A percentile compares a stretch with the other conserved stretches of the same genome.
phyloP scores from a whole-genome alignment of 2,329 filamentous ascomycete species.

The Calonectria pseudoreteaudii region DNA sequence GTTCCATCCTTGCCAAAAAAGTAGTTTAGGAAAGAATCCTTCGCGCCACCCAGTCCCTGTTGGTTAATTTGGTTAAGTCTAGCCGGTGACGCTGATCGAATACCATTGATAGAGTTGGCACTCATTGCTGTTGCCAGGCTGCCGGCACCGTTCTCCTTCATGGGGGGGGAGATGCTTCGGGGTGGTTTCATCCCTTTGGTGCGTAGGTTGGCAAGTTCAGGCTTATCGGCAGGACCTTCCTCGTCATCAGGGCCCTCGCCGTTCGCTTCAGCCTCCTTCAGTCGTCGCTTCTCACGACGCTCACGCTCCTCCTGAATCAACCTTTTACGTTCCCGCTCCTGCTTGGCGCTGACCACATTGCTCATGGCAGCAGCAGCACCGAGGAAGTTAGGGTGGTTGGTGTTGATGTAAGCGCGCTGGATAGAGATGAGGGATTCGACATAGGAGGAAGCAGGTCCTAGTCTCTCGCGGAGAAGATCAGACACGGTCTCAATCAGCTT shows the following conservation, averaged over 20 bases:
- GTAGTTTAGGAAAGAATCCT: conserved; percentile 96
- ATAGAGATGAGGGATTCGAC: conserved; percentile 98
- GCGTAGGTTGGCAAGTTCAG: conserved; percentile 59
- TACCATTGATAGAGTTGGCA: conserved; percentile 63
- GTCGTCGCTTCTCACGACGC: conserved; percentile 82
- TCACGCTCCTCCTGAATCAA: conserved; percentile 86
- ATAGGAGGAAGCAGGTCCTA: conserved; percentile 89
- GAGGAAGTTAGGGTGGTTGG: conserved; percentile 98
- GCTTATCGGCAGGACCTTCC: conserved; percentile 60
- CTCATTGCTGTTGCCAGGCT: conserved; percentile 71
- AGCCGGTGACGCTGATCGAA: conserved; percentile 54
- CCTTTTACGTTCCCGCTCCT: conserved; percentile 90
- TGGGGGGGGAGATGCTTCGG: conserved; percentile 85
- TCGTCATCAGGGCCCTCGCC: conserved; percentile 76
- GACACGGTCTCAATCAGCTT: conserved; percentile 99
- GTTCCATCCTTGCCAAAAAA: conserved; percentile 97
- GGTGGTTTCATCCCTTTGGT: conserved; percentile 55
- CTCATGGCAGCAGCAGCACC: conserved; percentile 98
- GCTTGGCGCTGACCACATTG: conserved; percentile 92
- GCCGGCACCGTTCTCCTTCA: conserved; percentile 74
- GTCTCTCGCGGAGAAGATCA: conserved; percentile 89
- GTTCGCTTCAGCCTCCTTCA: conserved; percentile 88
- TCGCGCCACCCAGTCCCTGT: conserved; percentile 71
- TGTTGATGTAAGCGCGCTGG: conserved; percentile 98
- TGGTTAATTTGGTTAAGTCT: conserved; percentile 72